Conservation (phyloP, 2,329 filamentous ascomycete genomes). For the Fusarium begoniae region DNA sequence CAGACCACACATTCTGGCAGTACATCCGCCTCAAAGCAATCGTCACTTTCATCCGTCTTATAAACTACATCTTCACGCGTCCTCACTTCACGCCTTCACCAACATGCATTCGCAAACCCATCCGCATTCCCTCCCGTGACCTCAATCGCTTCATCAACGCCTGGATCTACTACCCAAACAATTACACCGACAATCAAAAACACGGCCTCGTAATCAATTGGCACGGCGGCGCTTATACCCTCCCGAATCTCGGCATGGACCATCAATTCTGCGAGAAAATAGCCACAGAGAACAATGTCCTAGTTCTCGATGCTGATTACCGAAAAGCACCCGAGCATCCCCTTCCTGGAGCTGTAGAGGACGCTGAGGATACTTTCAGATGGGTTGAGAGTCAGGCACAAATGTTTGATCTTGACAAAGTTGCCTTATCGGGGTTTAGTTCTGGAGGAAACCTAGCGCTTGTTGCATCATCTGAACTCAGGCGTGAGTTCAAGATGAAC, state of each 20-base stretch:
- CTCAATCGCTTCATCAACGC: constrained; percentile 39
- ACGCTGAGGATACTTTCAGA: constrained; percentile 49
- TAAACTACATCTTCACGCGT: constrained; percentile 25
- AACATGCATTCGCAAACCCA: constrained; percentile 13
- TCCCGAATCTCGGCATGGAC: constrained; percentile 51
- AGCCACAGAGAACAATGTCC: constrained; percentile 38
- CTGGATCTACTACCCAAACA: constrained; percentile 41
- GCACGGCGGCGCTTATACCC: constrained; percentile 47
- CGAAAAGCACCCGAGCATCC: constrained; percentile 51
- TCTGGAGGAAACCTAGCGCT: constrained; percentile 58
- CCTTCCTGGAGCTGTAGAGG: constrained; percentile 48
- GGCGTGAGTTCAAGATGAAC: constrained; percentile 49
- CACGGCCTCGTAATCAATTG: constrained; percentile 48
- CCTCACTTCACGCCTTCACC: constrained; percentile 14
- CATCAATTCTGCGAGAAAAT: constrained; percentile 49
- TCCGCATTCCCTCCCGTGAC: constrained; percentile 43
- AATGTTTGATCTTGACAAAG: constrained; percentile 44
- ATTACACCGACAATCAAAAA: neutral
- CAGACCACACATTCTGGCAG: constrained; percentile 10
- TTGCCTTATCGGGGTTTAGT: constrained; percentile 58
- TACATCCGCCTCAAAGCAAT: constrained; percentile 28
- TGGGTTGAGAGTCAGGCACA: constrained; percentile 43
- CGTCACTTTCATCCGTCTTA: constrained; percentile 14
- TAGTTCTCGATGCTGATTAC: constrained; percentile 49
- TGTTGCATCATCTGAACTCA: constrained; percentile 37